Percentiles rank a stretch among this genome's conserved stretches.
phyloP scores from a whole-genome alignment of 306 rosid genomes.

The Rosa multiflora region DNA sequence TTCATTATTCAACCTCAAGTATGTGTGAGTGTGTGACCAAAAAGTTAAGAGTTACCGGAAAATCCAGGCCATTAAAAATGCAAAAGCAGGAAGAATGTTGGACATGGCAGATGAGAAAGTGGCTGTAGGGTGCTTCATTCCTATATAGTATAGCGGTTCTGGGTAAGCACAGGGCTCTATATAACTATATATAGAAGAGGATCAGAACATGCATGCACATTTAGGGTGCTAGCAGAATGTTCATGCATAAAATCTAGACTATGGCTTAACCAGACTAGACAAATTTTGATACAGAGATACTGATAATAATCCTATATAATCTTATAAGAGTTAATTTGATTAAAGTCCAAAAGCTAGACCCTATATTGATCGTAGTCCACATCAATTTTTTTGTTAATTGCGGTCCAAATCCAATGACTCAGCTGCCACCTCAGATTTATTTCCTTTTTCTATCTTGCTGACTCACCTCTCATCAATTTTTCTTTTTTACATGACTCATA shows the following conservation, averaged over 20 bases:
- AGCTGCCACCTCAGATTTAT: too few species aligned
- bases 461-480: too few species aligned
- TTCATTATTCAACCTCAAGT: background rate
- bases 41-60: constrained; percentile 20
- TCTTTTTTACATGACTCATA: too few species aligned
- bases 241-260: background rate
- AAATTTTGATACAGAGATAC: too few species aligned
- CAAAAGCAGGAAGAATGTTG: constrained; percentile 36
- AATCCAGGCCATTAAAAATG: constrained; percentile 39
- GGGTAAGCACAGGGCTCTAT: constrained; percentile 38
- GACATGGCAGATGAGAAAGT: constrained; percentile 45
- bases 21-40: background rate
- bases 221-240: background rate
- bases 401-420: too few species aligned
- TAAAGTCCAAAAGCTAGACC: too few species aligned
- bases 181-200: background rate
- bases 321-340: too few species aligned
- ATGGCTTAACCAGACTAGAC: background rate
- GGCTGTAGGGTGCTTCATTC: constrained; percentile 32
- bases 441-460: too few species aligned
- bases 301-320: too few species aligned
- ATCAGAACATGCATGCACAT: background rate
- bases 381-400: too few species aligned
- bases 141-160: constrained; percentile 25
- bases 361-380: too few species aligned